Evolutionary conservation across 495 filamentous ascomycete genomes (phyloP).

Genomic region (Penicillium robsamsonii): DNA sequence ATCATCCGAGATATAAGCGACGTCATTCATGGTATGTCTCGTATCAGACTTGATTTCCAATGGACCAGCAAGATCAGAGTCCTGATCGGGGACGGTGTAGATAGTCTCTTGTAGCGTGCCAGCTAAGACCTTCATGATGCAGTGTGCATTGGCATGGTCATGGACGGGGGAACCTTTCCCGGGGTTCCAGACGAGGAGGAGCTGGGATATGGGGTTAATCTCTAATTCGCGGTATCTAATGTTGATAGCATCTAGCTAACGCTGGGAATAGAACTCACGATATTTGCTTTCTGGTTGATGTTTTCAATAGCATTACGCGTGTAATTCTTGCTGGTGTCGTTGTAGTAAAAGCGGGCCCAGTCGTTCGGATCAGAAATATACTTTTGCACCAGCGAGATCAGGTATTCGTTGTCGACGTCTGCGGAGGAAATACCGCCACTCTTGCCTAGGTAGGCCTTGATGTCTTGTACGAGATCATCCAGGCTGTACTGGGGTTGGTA

Average conservation of each 20-base stretch:
- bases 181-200: conserved; percentile 87
- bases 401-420: conserved; percentile 29
- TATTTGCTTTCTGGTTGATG: conserved; percentile 39
- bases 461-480: conserved; percentile 29
- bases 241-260: not conserved
- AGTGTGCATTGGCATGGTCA: conserved; percentile 81
- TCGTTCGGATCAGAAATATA: conserved; percentile 35
- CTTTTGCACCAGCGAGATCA: conserved; percentile 32
- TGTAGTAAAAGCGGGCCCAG: conserved; percentile 35
- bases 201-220: conserved; percentile 34
- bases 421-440: conserved; percentile 31
- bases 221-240: not conserved
- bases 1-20: conserved; percentile 77
- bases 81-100: conserved; percentile 62
- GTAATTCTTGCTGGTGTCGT: conserved; percentile 40
- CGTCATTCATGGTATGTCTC: conserved; percentile 50
- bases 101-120: conserved; percentile 70
- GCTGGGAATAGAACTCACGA: conserved; percentile 14
- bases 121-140: conserved; percentile 55
- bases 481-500: conserved; percentile 28
- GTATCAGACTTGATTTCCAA: conserved; percentile 28
- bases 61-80: conserved; percentile 15
- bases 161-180: conserved; percentile 78
- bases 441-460: conserved; percentile 31
- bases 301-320: conserved; percentile 40